A percentile compares a stretch with the other conserved stretches of the same genome.
These are phyloP conservation scores for Plasmodium yoelii DNA, from an alignment of 169 alveolate species.

Conservation along the genomic window DNA sequence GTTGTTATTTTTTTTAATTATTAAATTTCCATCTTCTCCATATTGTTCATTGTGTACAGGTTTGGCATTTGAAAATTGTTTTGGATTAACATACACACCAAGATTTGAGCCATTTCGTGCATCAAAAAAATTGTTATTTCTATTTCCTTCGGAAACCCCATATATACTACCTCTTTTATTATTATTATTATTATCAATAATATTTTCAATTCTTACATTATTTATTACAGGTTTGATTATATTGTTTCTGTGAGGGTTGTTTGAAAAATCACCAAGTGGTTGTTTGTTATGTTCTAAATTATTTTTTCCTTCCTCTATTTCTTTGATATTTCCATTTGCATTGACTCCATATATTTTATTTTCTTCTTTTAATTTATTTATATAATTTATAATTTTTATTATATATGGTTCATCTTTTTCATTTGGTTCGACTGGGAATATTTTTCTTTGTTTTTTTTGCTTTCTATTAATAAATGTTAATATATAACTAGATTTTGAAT, in stretches of 20 bases:
- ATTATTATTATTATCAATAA: too few species aligned
- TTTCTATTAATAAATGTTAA: slow-evolving; percentile 71
- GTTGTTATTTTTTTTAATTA: slow-evolving; percentile 4
- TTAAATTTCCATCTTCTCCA: neutral
- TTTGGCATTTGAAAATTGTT: slow-evolving; percentile 3
- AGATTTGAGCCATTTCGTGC: too few species aligned
- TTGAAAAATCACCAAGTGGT: too few species aligned
- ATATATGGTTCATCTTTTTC: slow-evolving; percentile 71
- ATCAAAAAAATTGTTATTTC: too few species aligned
- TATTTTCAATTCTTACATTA: too few species aligned
- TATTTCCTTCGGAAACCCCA: too few species aligned
- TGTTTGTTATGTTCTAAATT: too few species aligned
- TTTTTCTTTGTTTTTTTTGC: slow-evolving; percentile 73
- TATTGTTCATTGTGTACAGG: neutral
- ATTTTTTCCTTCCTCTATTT: neutral
- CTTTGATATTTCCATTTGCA: slow-evolving; percentile 2
- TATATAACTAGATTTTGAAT: slow-evolving; percentile 64
- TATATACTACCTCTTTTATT: too few species aligned
- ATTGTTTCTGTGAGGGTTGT: too few species aligned
- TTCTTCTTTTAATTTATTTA: slow-evolving; percentile 52
- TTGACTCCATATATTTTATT: slow-evolving; percentile 44
- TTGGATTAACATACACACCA: neutral
- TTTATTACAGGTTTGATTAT: too few species aligned
- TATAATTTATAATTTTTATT: slow-evolving; percentile 60
- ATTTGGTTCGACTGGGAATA: slow-evolving; percentile 68